Percentiles rank a stretch among this genome's conserved stretches.
These are phyloP conservation scores for Colletotrichum musicola DNA, from an alignment of 2,329 filamentous ascomycete species.

Conservation along the genomic window DNA sequence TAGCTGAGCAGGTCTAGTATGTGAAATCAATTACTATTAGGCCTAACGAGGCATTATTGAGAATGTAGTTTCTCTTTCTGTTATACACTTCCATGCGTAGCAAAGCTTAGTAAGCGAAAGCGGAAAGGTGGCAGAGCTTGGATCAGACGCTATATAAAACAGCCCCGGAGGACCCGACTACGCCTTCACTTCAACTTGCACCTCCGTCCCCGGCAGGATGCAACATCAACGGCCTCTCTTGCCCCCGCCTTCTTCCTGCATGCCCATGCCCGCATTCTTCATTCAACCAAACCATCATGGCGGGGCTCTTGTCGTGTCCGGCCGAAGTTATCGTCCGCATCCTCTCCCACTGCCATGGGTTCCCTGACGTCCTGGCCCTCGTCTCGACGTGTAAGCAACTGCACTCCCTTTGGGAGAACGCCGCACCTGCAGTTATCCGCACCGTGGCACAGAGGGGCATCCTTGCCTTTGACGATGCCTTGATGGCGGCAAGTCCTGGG, in stretches of 20 bases:
- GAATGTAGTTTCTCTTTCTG: too few relatives aligned
- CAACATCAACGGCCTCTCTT: background rate
- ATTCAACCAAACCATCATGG: background rate
- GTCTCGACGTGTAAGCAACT: slow-evolving; percentile 19
- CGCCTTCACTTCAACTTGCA: background rate
- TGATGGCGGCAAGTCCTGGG: slow-evolving; percentile 23
- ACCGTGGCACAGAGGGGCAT: slow-evolving; percentile 9
- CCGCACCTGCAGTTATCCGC: slow-evolving; percentile 12
- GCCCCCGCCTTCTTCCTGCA: background rate
- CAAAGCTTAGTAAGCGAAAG: too few relatives aligned
- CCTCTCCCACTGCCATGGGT: slow-evolving; percentile 2
- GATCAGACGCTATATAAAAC: too few relatives aligned
- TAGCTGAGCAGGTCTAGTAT: too few relatives aligned
- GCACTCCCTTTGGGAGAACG: slow-evolving; percentile 2
- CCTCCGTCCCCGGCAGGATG: background rate
- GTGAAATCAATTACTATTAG: too few relatives aligned
- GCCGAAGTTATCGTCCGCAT: slow-evolving; percentile 11
- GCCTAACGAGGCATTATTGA: too few relatives aligned
- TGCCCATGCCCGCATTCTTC: background rate
- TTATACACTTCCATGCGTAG: too few relatives aligned
- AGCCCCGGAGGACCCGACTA: too few relatives aligned
- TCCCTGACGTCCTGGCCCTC: slow-evolving; percentile 16
- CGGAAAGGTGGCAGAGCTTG: too few relatives aligned
- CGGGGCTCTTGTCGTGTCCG: slow-evolving; percentile 9
- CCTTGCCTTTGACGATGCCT: slow-evolving; percentile 22